Percentiles rank a stretch among this genome's conserved stretches.
Evolutionary conservation across 2,329 filamentous ascomycete species (phyloP).

Genomic region (Penicillium occitanis): DNA sequence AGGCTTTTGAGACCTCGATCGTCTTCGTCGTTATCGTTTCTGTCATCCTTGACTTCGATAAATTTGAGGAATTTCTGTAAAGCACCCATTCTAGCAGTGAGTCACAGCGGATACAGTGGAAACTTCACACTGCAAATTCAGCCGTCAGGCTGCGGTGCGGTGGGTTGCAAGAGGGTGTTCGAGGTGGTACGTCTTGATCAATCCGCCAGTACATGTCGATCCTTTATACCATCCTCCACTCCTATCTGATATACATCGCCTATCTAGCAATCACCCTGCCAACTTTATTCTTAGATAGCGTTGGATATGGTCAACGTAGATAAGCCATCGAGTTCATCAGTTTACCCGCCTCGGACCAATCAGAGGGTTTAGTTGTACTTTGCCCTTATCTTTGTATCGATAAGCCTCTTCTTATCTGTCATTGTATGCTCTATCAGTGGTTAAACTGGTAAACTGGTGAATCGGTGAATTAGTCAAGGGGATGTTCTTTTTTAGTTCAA

Average conservation of each 20-base stretch:
- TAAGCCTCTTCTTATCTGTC: neutral
- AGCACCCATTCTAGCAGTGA: neutral
- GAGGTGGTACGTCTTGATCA: neutral
- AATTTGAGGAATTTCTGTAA: neutral
- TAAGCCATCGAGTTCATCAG: slow-evolving; percentile 6
- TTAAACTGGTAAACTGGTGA: slow-evolving; percentile 13
- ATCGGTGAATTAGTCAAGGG: neutral
- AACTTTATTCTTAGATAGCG: neutral
- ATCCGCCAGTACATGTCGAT: neutral
- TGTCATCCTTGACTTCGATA: slow-evolving; percentile 5
- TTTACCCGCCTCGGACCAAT: slow-evolving; percentile 13
- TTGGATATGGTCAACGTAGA: slow-evolving; percentile 1
- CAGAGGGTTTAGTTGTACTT: neutral
- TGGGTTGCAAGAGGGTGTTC: neutral
- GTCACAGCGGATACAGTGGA: neutral
- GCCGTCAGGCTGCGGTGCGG: neutral
- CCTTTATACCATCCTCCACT: neutral
- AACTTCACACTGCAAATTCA: neutral
- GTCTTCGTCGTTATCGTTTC: neutral
- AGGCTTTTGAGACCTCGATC: neutral
- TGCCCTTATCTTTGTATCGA: slow-evolving; percentile 9
- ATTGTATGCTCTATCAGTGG: neutral
- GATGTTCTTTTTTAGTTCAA: neutral
- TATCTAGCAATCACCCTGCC: neutral
- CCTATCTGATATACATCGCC: neutral